Percentiles rank a stretch among this genome's conserved stretches.
Evolutionary conservation across 2,329 filamentous ascomycete species (phyloP).

Genomic region (Phyllosticta citrichinensis): DNA sequence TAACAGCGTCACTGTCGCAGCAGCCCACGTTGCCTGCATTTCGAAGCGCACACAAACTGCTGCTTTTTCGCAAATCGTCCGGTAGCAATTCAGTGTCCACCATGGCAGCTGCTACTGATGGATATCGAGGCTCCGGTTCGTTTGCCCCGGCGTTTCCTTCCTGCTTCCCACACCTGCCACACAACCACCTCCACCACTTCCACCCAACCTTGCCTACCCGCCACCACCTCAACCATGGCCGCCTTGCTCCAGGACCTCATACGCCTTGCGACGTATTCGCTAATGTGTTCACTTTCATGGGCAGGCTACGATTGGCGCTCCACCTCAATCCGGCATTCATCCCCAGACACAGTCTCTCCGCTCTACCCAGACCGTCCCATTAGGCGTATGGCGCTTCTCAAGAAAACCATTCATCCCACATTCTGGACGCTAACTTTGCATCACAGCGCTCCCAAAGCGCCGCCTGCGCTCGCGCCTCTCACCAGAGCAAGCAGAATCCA

Average conservation of each 20-base stretch:
- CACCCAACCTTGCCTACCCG: conserved; percentile 12
- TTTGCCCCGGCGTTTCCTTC: conserved; percentile 12
- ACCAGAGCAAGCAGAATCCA: conserved; percentile 70
- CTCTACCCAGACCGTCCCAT: conserved; percentile 86
- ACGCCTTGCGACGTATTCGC: conserved; percentile 10
- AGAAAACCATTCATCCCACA: background rate
- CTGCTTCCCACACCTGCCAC: conserved; percentile 9
- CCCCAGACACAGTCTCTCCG: conserved; percentile 62
- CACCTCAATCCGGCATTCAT: conserved; percentile 27
- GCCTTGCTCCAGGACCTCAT: conserved; percentile 19
- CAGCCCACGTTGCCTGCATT: background rate
- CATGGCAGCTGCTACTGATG: conserved; percentile 31
- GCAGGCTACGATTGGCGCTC: conserved; percentile 32
- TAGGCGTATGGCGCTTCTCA: conserved; percentile 32
- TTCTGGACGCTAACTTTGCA: conserved; percentile 2
- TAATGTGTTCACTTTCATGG: conserved; percentile 11
- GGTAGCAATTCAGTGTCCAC: conserved; percentile 1
- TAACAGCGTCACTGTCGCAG: conserved; percentile 2
- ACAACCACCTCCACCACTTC: conserved; percentile 10
- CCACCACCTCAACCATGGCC: conserved; percentile 19
- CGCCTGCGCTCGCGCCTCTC: conserved; percentile 80
- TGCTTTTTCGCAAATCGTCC: background rate
- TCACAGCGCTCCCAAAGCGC: conserved; percentile 68
- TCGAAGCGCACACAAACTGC: background rate
- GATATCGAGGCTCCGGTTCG: conserved; percentile 23